A percentile compares a stretch with the other conserved stretches of the same genome.
phyloP scores from a whole-genome alignment of 495 filamentous ascomycete genomes.

The Platismatia glauca region DNA sequence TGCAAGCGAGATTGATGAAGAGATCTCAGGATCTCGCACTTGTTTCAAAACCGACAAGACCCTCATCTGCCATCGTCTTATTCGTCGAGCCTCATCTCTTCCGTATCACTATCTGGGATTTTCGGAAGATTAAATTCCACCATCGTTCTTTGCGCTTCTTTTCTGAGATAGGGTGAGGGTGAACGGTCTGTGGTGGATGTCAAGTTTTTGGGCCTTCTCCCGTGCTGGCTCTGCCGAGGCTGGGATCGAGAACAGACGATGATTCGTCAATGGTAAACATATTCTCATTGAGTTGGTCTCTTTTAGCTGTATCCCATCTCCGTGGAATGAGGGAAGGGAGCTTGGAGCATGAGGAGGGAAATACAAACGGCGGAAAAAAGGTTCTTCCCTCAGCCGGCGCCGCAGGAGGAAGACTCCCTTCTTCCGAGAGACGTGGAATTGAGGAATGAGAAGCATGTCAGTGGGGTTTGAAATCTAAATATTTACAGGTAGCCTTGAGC shows the following conservation, averaged over 20 bases:
- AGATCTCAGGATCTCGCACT: background rate
- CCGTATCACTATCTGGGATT: background rate
- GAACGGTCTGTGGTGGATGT: background rate
- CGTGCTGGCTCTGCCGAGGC: background rate
- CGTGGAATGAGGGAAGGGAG: too few relatives aligned
- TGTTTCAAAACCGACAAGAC: background rate
- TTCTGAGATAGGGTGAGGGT: background rate
- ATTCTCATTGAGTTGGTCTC: too few relatives aligned
- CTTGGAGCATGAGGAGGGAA: too few relatives aligned
- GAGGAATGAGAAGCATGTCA: background rate
- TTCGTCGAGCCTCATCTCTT: background rate
- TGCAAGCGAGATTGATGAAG: background rate
- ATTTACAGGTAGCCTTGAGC: background rate
- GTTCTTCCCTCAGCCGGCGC: too few relatives aligned
- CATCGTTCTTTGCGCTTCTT: background rate
- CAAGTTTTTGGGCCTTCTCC: background rate
- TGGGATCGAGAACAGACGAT: background rate
- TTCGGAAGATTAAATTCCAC: background rate
- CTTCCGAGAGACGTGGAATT: too few relatives aligned
- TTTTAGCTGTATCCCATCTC: too few relatives aligned
- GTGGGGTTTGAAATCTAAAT: background rate
- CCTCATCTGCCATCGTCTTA: background rate
- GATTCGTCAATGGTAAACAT: background rate
- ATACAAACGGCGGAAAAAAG: too few relatives aligned
- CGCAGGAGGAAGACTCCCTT: too few relatives aligned